These are phyloP conservation scores for Picea abies DNA, from an alignment of 83 land plant species.

Conservation along the genomic window DNA sequence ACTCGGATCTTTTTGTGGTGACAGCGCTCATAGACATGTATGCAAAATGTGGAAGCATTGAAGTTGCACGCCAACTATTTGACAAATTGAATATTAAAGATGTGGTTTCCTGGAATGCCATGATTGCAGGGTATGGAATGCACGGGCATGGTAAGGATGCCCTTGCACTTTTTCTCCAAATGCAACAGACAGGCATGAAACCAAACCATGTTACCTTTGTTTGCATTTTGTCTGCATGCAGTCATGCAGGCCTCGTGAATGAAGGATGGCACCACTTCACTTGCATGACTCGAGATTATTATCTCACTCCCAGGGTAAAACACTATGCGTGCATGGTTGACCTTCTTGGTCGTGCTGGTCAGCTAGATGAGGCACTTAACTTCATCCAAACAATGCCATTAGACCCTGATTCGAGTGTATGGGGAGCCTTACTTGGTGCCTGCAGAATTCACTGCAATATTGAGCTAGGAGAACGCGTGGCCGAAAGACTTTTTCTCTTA, in stretches of 20 bases:
- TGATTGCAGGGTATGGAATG: conserved; percentile 33
- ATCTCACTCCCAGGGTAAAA: not conserved
- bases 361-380: not conserved
- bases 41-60: conserved; percentile 22
- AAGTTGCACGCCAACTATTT: not conserved
- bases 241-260: not conserved
- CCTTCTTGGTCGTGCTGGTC: not conserved
- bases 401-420: not conserved
- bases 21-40: conserved; percentile 21
- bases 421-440: conserved; percentile 8
- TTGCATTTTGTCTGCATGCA: not conserved
- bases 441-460: not conserved
- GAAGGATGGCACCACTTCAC: not conserved
- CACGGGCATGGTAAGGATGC: not conserved
- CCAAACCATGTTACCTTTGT: not conserved
- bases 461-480: not conserved
- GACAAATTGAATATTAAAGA: conserved; percentile 27
- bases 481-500: not conserved
- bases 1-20: not conserved
- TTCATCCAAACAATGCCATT: not conserved
- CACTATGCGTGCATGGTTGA: not conserved
- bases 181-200: not conserved
- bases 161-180: not conserved
- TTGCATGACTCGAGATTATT: not conserved
- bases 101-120: conserved; percentile 46